phyloP scores from a whole-genome alignment of 129 eudicot genomes.

The Glebionis coronaria region DNA sequence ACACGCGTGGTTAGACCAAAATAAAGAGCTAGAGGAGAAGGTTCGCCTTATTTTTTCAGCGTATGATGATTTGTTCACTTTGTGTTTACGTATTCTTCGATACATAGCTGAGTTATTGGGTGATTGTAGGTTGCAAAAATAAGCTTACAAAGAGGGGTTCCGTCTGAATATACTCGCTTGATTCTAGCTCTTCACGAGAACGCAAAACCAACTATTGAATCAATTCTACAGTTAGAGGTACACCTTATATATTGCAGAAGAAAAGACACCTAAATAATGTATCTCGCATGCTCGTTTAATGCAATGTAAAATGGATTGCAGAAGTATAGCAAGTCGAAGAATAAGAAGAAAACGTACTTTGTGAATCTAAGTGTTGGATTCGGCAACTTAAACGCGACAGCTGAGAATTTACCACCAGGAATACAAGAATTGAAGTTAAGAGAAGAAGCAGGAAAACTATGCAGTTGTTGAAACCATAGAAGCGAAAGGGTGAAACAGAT shows the following conservation, averaged over 20 bases:
- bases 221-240: constrained; percentile 52
- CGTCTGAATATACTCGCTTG: constrained; percentile 76
- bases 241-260: constrained; percentile 1
- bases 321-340: constrained; percentile 32
- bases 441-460: constrained; percentile 43
- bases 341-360: constrained; percentile 32
- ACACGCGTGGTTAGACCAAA: constrained; percentile 71
- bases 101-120: not conserved
- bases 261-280: not conserved
- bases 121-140: constrained; percentile 55
- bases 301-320: constrained; percentile 29
- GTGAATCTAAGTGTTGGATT: constrained; percentile 55
- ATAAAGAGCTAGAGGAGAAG: constrained; percentile 62
- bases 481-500: not conserved
- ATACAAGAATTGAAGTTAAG: constrained; percentile 41
- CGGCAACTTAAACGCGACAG: constrained; percentile 68
- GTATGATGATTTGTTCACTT: not conserved
- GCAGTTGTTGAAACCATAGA: constrained; percentile 12
- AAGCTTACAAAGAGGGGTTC: constrained; percentile 69
- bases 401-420: constrained; percentile 58
- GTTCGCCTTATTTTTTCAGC: constrained; percentile 30
- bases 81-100: not conserved
- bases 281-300: too few species aligned
- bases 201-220: constrained; percentile 30
- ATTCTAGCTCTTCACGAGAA: constrained; percentile 47